These are phyloP conservation scores for Verticillium alfalfae DNA, from an alignment of 2,329 filamentous ascomycete species.

Conservation along the genomic window DNA sequence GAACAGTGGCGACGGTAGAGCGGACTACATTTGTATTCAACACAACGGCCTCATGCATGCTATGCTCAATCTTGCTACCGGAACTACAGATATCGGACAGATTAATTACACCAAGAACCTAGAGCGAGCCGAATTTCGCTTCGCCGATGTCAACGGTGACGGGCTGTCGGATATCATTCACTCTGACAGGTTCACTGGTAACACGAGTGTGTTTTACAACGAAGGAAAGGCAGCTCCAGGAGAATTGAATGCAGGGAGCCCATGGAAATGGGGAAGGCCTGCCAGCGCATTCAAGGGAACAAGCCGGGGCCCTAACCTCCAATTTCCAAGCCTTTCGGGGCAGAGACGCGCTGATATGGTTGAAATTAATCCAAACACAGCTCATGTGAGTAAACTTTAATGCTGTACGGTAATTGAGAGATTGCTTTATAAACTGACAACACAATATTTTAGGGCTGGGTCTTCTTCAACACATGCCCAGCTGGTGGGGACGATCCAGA, in stretches of 20 bases:
- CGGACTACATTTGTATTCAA: slow-evolving; percentile 26
- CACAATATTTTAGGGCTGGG: not conserved
- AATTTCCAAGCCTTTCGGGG: slow-evolving; percentile 1
- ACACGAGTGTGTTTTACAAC: slow-evolving; percentile 1
- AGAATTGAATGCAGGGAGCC: not conserved
- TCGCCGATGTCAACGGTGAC: slow-evolving; percentile 27
- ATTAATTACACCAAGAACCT: slow-evolving; percentile 19
- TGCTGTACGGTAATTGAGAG: not conserved
- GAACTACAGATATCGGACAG: slow-evolving; percentile 15
- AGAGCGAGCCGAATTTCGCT: slow-evolving; percentile 29
- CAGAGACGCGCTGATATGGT: slow-evolving; percentile 5
- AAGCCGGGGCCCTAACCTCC: not conserved
- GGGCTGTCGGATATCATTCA: slow-evolving; percentile 2
- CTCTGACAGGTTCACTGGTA: slow-evolving; percentile 5
- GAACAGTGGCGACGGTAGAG: slow-evolving; percentile 16
- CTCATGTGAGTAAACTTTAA: not conserved
- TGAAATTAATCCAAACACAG: slow-evolving; percentile 1
- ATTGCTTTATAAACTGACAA: not conserved
- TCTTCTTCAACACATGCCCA: slow-evolving; percentile 4
- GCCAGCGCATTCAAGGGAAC: not conserved
- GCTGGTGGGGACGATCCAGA: slow-evolving; percentile 4
- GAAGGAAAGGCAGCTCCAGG: not conserved
- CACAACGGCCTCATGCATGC: slow-evolving; percentile 12
- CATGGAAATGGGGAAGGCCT: not conserved
- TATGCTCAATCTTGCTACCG: slow-evolving; percentile 6